phyloP scores from a whole-genome alignment of 768 basidiomycete species.

The Boletus eberwhitei region DNA sequence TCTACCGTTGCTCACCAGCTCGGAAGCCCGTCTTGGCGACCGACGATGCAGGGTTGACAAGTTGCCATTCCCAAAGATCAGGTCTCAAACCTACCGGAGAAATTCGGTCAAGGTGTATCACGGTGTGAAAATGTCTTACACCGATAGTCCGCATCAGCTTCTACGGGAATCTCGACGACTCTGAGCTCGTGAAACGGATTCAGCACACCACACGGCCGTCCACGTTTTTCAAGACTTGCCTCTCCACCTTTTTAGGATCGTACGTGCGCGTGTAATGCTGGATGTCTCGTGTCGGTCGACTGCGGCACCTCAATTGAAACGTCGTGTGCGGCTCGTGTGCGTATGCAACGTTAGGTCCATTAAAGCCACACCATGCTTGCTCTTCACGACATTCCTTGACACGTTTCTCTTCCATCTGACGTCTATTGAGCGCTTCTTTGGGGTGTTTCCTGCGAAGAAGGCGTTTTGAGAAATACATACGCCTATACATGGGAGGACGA shows the following conservation, averaged over 20 bases:
- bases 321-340: slow-evolving; percentile 34
- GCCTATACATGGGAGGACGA: neutral
- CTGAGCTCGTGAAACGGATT: slow-evolving; percentile 32
- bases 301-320: slow-evolving; percentile 49
- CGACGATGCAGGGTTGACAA: slow-evolving; percentile 56
- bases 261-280: slow-evolving; percentile 68
- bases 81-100: slow-evolving; percentile 30
- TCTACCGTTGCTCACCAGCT: slow-evolving; percentile 36
- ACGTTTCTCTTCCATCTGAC: slow-evolving; percentile 13
- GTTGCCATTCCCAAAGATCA: slow-evolving; percentile 56
- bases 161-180: slow-evolving; percentile 56
- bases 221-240: slow-evolving; percentile 38
- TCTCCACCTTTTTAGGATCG: slow-evolving; percentile 48
- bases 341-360: slow-evolving; percentile 29
- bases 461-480: neutral
- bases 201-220: neutral
- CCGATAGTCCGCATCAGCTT: slow-evolving; percentile 60
- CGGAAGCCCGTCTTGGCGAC: slow-evolving; percentile 50
- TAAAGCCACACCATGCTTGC: slow-evolving; percentile 33
- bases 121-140: slow-evolving; percentile 34
- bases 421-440: neutral
- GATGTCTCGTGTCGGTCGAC: slow-evolving; percentile 43
- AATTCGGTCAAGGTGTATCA: neutral
- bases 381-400: slow-evolving; percentile 40
- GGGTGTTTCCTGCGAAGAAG: slow-evolving; percentile 25